Percentiles rank a stretch among this genome's conserved stretches.
These are phyloP conservation scores for Populus alba DNA, from an alignment of 345 rosid genomes.

Conservation along the genomic window DNA sequence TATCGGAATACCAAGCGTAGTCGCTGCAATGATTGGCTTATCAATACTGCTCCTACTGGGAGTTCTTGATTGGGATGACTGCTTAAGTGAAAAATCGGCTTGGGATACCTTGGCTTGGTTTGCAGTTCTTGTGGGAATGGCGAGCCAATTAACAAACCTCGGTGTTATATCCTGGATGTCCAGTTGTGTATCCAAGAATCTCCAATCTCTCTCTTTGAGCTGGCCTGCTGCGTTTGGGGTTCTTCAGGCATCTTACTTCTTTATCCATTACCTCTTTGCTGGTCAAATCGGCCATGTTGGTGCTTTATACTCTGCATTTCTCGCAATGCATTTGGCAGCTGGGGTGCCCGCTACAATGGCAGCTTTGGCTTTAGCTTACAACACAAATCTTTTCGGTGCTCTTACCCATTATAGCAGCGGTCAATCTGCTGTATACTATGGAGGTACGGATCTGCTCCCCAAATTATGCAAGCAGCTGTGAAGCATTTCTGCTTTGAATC, in stretches of 20 bases:
- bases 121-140: conserved; percentile 93
- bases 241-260: conserved; percentile 93
- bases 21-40: conserved; percentile 93
- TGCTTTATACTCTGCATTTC: conserved; percentile 93
- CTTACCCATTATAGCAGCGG: conserved; percentile 98
- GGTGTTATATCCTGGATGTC: conserved; percentile 94
- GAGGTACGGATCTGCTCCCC: conserved; percentile 49
- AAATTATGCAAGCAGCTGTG: background rate
- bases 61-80: conserved; percentile 95
- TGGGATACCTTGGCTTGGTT: conserved; percentile 99
- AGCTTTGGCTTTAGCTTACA: conserved; percentile 83
- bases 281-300: conserved; percentile 98
- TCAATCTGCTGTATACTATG: conserved; percentile 94
- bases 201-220: conserved; percentile 70
- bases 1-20: conserved; percentile 85
- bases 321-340: conserved; percentile 91
- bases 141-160: conserved; percentile 82
- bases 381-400: conserved; percentile 91
- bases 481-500: background rate
- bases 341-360: conserved; percentile 80
- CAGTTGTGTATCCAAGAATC: conserved; percentile 56
- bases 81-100: conserved; percentile 90
- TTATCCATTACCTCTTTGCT: conserved; percentile 89
- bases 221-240: conserved; percentile 87
- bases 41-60: conserved; percentile 81